A percentile compares a stretch with the other conserved stretches of the same genome.
These are phyloP conservation scores for Phytophthora cactorum DNA, from an alignment of 352 stramenopile species.

Conservation along the genomic window DNA sequence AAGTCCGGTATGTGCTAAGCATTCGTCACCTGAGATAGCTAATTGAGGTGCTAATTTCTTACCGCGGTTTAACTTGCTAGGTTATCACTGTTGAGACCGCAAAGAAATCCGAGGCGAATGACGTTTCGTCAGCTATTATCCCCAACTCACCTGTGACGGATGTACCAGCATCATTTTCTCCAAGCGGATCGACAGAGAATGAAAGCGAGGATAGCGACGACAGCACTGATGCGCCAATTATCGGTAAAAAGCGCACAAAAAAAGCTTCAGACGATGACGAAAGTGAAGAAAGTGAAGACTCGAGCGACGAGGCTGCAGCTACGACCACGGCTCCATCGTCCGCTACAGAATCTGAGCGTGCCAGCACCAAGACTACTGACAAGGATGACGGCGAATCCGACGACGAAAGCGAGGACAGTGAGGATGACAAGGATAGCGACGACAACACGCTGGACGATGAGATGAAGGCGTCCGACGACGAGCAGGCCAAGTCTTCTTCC, in stretches of 20 bases:
- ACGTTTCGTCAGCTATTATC: background rate
- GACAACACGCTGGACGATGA: constrained; percentile 37
- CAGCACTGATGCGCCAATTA: constrained; percentile 4
- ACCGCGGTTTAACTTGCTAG: constrained; percentile 21
- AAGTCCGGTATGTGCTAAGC: constrained; percentile 49
- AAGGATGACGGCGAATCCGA: constrained; percentile 20
- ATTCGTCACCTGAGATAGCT: background rate
- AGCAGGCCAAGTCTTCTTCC: constrained; percentile 12
- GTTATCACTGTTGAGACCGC: constrained; percentile 39
- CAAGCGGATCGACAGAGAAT: constrained; percentile 14
- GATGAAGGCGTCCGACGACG: constrained; percentile 23
- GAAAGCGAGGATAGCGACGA: constrained; percentile 31
- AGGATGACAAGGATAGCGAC: constrained; percentile 28
- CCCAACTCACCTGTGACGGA: constrained; percentile 4
- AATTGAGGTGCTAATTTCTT: constrained; percentile 8
- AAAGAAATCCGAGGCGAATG: constrained; percentile 5
- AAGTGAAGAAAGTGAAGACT: constrained; percentile 30
- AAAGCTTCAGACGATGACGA: constrained; percentile 15
- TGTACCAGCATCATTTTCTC: constrained; percentile 1
- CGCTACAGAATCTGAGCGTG: constrained; percentile 9
- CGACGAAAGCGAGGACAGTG: constrained; percentile 20
- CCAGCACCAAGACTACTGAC: background rate
- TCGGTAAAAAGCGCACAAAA: constrained; percentile 9
- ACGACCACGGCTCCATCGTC: background rate
- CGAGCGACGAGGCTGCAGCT: constrained; percentile 12